Conservation (phyloP, 2,329 filamentous ascomycete species). For the Truncatella angustata region DNA sequence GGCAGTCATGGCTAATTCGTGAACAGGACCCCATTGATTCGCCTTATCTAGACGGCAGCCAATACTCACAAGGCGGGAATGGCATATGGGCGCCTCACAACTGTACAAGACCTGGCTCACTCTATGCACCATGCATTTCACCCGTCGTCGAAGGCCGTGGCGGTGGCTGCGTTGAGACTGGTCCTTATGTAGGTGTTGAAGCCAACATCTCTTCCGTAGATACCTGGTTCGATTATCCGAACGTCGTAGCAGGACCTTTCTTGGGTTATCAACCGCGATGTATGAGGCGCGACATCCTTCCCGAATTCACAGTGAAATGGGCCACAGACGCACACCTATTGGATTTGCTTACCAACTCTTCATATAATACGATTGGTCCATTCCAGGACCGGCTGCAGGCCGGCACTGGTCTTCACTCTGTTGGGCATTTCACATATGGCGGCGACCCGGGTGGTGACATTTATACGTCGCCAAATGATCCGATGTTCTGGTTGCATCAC, state of each 20-base stretch:
- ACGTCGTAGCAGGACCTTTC: slow-evolving; percentile 24
- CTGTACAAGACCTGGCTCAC: no score
- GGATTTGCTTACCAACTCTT: background rate
- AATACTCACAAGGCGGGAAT: no score
- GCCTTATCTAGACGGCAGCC: no score
- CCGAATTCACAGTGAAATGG: background rate
- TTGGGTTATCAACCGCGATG: slow-evolving; percentile 9
- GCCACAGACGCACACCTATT: background rate
- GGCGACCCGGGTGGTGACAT: slow-evolving; percentile 29
- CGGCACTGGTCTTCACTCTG: slow-evolving; percentile 26
- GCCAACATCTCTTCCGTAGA: no score
- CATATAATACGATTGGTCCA: background rate
- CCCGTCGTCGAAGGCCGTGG: no score
- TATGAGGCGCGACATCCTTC: slow-evolving; percentile 7
- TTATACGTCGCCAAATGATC: background rate
- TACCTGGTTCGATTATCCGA: no score
- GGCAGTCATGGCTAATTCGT: no score
- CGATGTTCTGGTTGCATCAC: slow-evolving; percentile 13
- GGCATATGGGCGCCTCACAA: no score
- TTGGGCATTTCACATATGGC: slow-evolving; percentile 33
- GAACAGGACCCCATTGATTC: no score
- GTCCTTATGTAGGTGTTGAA: no score
- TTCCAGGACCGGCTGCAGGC: background rate
- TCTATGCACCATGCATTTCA: no score
- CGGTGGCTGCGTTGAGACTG: no score